Percentiles rank a stretch among this genome's conserved stretches.
phyloP scores from a whole-genome alignment of 208 protist species.

The Trypanosoma lewisi region DNA sequence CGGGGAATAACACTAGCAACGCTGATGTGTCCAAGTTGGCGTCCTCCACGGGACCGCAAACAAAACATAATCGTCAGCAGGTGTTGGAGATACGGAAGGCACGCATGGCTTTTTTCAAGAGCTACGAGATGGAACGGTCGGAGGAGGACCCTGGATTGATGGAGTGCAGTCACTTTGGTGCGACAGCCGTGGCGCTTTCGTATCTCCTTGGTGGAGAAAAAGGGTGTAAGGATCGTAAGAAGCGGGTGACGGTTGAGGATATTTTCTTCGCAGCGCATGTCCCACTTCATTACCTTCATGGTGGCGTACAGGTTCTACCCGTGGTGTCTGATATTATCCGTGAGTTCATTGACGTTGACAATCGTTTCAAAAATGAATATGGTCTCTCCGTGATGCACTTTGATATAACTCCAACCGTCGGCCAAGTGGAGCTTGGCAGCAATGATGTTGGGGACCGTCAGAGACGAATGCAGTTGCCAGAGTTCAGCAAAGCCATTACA shows the following conservation, averaged over 20 bases:
- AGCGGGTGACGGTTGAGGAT: conserved; percentile 85
- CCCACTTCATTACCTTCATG: conserved; percentile 81
- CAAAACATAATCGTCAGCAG: conserved; percentile 66
- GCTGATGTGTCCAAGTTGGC: conserved; percentile 15
- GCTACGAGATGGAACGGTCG: conserved; percentile 62
- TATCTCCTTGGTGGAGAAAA: conserved; percentile 75
- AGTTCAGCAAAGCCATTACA: conserved; percentile 74
- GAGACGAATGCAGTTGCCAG: conserved; percentile 77
- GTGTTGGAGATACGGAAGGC: conserved; percentile 63
- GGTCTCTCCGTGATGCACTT: conserved; percentile 75
- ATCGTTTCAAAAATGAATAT: conserved; percentile 87
- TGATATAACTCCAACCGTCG: conserved; percentile 78
- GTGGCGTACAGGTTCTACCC: conserved; percentile 59
- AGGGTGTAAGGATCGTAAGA: conserved; percentile 65
- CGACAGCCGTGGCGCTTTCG: conserved; percentile 64
- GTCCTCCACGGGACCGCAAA: conserved; percentile 33
- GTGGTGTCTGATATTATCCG: conserved; percentile 80
- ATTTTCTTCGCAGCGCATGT: conserved; percentile 91
- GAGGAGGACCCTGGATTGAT: conserved; percentile 41
- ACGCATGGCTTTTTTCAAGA: conserved; percentile 69
- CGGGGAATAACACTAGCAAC: conserved; percentile 14
- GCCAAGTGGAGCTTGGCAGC: conserved; percentile 79
- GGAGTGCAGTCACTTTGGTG: conserved; percentile 79
- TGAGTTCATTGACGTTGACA: conserved; percentile 88
- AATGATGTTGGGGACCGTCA: conserved; percentile 88